Evolutionary conservation across 352 stramenopile species (phyloP).

Genomic region (Phytophthora cactorum): DNA sequence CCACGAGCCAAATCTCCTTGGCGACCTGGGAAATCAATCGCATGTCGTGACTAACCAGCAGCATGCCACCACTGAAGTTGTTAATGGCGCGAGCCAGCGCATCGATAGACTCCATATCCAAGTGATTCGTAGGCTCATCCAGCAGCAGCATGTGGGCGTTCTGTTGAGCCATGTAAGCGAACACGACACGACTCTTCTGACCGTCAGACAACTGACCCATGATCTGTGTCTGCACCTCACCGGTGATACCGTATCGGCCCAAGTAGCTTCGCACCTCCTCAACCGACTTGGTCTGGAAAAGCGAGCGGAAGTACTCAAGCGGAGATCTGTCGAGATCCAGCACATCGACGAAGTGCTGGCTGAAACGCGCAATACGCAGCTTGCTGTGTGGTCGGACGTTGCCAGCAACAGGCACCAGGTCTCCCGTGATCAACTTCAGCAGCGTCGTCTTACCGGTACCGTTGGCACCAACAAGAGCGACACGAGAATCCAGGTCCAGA

Average conservation of each 20-base stretch:
- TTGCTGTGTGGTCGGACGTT: conserved; percentile 97
- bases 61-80: conserved; percentile 96
- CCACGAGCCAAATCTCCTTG: conserved; percentile 99
- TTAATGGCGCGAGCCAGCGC: conserved; percentile 97
- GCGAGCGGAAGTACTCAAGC: conserved; percentile 96
- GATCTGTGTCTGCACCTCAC: conserved; percentile 96
- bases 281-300: conserved; percentile 93
- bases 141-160: conserved; percentile 96
- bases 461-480: conserved; percentile 97
- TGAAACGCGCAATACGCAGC: conserved; percentile 96
- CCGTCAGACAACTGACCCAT: conserved; percentile 97
- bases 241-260: conserved; percentile 96
- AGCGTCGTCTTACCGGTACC: conserved; percentile 97
- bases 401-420: conserved; percentile 93
- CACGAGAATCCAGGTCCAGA: conserved; percentile 96
- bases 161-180: conserved; percentile 97
- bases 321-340: conserved; percentile 95
- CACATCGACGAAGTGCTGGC: conserved; percentile 99
- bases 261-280: conserved; percentile 97
- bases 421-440: conserved; percentile 97
- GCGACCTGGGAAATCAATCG: conserved; percentile 98
- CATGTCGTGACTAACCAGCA: conserved; percentile 99
- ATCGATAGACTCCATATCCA: conserved; percentile 97
- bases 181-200: conserved; percentile 98
- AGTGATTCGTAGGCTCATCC: conserved; percentile 92